Evolutionary conservation across 1,284 basidiomycete genomes (phyloP), one percentile per base, ranked within the genome.

Genomic region (Malassezia globosa): DNA sequence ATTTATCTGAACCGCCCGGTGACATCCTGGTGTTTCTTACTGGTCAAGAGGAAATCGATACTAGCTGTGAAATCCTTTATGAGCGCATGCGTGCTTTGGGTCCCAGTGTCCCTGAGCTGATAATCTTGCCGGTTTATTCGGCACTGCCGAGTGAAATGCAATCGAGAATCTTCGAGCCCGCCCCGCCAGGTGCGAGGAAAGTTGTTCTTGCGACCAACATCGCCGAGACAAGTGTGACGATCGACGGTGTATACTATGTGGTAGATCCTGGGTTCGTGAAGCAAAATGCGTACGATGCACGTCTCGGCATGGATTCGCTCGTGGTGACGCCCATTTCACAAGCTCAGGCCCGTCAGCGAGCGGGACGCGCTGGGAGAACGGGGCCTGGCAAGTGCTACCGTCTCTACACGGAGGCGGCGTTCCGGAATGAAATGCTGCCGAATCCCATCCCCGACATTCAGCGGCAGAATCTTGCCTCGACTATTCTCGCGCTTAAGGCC

Each of bases 181-280:
- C 94, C 0, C 92, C 92, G 11, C 88, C 89, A 3, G 94, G 92
- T 27, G 83, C 89, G 14, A 83, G 94, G 54, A 97, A 97, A 75
- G 88, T 94, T 54, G 87, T 97, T 62, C 84, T 99, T 58, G 92
- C 94, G 4, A 99, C 94, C 25, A 99, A 97, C 74, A 92, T 97
- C 51, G 94, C 94, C 7, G 94, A 99, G 76, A 97, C 94, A 7
- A 89, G 85, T 75, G 79, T 97, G 69, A 97, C 94, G 11, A 97
- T 97, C 66, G 88, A 92, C 40, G 92, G 90, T 25, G 90, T 99
- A 67, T 96, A 95, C 77, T 99, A 97, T 64, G 92, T 99, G 34
- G 60, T 96, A 59, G 94, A 99, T 71, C 92, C 94, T 2, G 94
- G 94, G 7, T 97, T 97, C 74, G 85, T 89, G 27, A 99, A 99